Conservation (phyloP, 1,284 basidiomycete genomes). For the Boletus albobrunnescens region DNA sequence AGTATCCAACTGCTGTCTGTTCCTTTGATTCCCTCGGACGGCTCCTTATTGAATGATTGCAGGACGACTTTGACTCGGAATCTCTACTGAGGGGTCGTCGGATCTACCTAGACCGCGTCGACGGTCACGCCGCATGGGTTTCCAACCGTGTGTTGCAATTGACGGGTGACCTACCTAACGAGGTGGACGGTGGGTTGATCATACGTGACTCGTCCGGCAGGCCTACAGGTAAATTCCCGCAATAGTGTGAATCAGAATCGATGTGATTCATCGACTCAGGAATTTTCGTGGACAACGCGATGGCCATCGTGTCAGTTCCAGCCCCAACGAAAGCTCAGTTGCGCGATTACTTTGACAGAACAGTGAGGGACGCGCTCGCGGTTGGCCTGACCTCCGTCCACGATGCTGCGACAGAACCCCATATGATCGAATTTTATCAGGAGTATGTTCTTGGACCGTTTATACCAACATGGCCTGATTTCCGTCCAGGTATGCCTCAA, state of each 20-base stretch:
- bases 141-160: constrained; percentile 64
- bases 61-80: constrained; percentile 64
- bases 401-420: constrained; percentile 62
- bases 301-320: constrained; percentile 64
- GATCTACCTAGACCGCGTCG: constrained; percentile 71
- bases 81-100: constrained; percentile 58
- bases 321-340: constrained; percentile 57
- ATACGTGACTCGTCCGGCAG: constrained; percentile 58
- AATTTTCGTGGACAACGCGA: constrained; percentile 71
- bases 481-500: constrained; percentile 50
- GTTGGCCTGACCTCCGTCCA: constrained; percentile 82
- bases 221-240: constrained; percentile 59
- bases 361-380: constrained; percentile 64
- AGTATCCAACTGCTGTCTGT: constrained; percentile 78
- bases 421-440: constrained; percentile 62
- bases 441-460: constrained; percentile 40
- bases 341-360: constrained; percentile 56
- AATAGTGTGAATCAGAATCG: neutral
- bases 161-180: constrained; percentile 51
- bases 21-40: neutral
- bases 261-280: constrained; percentile 37
- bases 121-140: constrained; percentile 85
- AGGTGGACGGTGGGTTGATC: constrained; percentile 75
- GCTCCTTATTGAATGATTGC: neutral
- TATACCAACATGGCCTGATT: neutral